Conservation (phyloP, 441 rosid species). For the Hypseocharis bilobata region DNA sequence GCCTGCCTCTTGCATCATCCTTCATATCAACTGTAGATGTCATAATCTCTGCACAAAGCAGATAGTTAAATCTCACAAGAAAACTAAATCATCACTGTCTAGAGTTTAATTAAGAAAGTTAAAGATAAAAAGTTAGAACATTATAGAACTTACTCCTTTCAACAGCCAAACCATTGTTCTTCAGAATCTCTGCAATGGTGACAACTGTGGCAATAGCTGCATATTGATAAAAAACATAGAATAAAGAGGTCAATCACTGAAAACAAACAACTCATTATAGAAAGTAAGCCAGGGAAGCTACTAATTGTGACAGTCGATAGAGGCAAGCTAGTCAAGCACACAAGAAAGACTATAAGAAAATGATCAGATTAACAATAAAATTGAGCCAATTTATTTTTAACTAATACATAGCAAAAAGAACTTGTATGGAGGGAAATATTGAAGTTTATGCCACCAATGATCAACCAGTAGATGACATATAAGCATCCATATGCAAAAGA, state of each 20-base stretch:
- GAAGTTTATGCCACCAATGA: neutral
- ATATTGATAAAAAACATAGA: slow-evolving; percentile 1
- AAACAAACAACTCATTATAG: neutral
- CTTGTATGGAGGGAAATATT: neutral
- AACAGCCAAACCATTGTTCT: slow-evolving; percentile 66
- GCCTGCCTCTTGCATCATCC: slow-evolving; percentile 60
- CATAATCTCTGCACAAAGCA: slow-evolving; percentile 41
- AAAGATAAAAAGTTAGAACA: neutral
- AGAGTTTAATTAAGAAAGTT: neutral
- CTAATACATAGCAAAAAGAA: neutral
- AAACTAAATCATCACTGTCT: neutral
- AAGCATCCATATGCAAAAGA: neutral
- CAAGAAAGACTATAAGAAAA: neutral
- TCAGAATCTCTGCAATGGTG: slow-evolving; percentile 60
- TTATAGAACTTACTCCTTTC: slow-evolving; percentile 50
- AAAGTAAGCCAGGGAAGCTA: neutral
- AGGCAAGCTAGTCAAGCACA: neutral
- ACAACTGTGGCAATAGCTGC: slow-evolving; percentile 76
- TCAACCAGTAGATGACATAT: neutral
- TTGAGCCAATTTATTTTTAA: neutral
- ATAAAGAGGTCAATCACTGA: neutral
- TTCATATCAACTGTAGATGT: slow-evolving; percentile 68
- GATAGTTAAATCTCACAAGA: neutral
- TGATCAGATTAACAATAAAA: neutral
- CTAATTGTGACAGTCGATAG: neutral